Evolutionary conservation across 148 eudicot species (phyloP).

Genomic region (Dianthus caryophyllus): DNA sequence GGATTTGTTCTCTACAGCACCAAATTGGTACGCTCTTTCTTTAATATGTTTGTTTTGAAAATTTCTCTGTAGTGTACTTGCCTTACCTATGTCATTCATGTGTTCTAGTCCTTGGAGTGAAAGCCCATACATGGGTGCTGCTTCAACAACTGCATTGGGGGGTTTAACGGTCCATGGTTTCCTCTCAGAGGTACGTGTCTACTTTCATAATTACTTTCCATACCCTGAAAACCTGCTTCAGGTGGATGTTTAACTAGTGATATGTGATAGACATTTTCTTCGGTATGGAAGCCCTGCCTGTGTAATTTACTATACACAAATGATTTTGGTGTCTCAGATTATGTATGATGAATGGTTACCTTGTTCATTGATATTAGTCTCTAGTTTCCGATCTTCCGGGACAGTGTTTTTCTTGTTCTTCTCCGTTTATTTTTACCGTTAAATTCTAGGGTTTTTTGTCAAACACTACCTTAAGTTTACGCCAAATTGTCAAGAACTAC

Average conservation of each 20-base stretch:
- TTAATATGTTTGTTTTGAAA: background rate
- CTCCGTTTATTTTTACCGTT: too few relatives aligned
- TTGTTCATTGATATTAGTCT: background rate
- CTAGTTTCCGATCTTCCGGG: background rate
- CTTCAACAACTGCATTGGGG: slow-evolving; percentile 66
- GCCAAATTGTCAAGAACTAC: too few relatives aligned
- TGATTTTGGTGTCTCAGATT: background rate
- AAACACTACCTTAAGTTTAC: too few relatives aligned
- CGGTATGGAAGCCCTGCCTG: background rate
- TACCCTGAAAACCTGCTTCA: background rate
- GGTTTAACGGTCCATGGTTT: slow-evolving; percentile 73
- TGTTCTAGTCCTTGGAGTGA: slow-evolving; percentile 76
- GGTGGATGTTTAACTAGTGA: background rate
- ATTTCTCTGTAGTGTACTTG: background rate
- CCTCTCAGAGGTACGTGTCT: slow-evolving; percentile 59
- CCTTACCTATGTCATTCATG: slow-evolving; percentile 12
- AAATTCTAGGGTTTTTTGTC: too few relatives aligned
- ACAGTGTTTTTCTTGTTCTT: too few relatives aligned
- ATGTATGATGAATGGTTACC: background rate
- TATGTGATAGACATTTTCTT: background rate
- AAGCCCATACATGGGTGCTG: slow-evolving; percentile 75
- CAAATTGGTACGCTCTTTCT: slow-evolving; percentile 56
- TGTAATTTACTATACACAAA: background rate
- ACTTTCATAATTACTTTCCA: background rate
- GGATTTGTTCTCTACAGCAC: slow-evolving; percentile 90